These are phyloP conservation scores for Ophiostoma tasmaniense DNA, from an alignment of 2,329 filamentous ascomycete genomes.

Conservation along the genomic window DNA sequence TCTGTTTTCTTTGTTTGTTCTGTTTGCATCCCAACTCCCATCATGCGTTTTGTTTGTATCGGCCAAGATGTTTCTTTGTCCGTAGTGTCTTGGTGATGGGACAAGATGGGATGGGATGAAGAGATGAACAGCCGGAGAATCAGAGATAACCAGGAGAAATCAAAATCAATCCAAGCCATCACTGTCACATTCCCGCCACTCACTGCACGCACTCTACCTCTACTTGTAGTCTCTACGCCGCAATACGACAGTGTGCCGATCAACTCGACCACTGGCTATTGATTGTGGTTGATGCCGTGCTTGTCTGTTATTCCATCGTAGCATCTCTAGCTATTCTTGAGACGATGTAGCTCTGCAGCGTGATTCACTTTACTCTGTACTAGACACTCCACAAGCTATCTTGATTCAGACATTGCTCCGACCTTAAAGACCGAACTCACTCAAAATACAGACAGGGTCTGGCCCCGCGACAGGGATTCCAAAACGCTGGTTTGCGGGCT, in stretches of 20 bases:
- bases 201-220: neutral
- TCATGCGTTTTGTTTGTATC: neutral
- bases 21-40: neutral
- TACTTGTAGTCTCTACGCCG: too few relatives aligned
- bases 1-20: too few relatives aligned
- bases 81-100: neutral
- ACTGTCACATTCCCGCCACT: neutral
- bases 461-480: neutral
- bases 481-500: neutral
- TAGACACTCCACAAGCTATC: neutral
- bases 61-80: neutral
- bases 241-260: neutral
- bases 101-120: neutral
- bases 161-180: neutral
- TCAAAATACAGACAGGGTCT: neutral
- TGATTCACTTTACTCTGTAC: neutral
- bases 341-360: neutral
- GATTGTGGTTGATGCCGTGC: neutral
- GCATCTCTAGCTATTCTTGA: neutral
- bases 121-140: neutral
- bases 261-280: neutral
- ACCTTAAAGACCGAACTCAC: too few relatives aligned
- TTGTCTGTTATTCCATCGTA: neutral
- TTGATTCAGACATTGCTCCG: neutral
- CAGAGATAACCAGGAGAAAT: too few relatives aligned